These are phyloP conservation scores for Bacterosira constricta DNA, from an alignment of 108 stramenopile genomes.

Conservation along the genomic window DNA sequence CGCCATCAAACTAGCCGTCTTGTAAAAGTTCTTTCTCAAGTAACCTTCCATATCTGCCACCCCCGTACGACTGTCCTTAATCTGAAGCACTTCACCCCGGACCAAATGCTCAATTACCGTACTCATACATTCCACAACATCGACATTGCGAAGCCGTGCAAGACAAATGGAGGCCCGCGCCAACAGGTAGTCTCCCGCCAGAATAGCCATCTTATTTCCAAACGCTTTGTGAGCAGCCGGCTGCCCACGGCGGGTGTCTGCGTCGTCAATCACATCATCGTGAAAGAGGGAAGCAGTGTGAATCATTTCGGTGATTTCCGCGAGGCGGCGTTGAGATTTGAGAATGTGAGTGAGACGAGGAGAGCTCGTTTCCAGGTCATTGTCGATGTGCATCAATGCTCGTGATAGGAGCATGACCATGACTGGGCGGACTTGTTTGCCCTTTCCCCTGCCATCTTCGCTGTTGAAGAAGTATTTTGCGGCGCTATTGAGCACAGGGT, in stretches of 20 bases:
- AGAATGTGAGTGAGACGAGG: slow-evolving; percentile 22
- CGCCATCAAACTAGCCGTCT: slow-evolving; percentile 97
- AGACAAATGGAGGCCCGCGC: slow-evolving; percentile 93
- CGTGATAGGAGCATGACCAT: slow-evolving; percentile 86
- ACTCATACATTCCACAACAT: slow-evolving; percentile 96
- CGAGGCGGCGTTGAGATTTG: slow-evolving; percentile 90
- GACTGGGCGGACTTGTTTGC: slow-evolving; percentile 80
- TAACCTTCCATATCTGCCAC: slow-evolving; percentile 78
- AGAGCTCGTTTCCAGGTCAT: slow-evolving; percentile 9
- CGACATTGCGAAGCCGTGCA: slow-evolving; percentile 92
- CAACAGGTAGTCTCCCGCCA: slow-evolving; percentile 98
- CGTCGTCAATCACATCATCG: slow-evolving; percentile 98
- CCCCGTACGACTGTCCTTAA: slow-evolving; percentile 66
- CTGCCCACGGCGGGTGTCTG: slow-evolving; percentile 92
- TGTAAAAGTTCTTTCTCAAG: slow-evolving; percentile 96
- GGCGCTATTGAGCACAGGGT: slow-evolving; percentile 84
- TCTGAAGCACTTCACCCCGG: slow-evolving; percentile 96
- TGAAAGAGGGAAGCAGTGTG: slow-evolving; percentile 98
- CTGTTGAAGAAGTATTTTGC: slow-evolving; percentile 81
- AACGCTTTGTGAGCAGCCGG: slow-evolving; percentile 92
- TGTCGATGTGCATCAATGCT: slow-evolving; percentile 55
- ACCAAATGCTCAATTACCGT: slow-evolving; percentile 99
- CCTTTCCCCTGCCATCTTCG: slow-evolving; percentile 74
- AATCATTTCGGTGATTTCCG: slow-evolving; percentile 98
- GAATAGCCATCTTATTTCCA: slow-evolving; percentile 98